Conservation (phyloP, 169 alveolate species). For the Plasmodium sp. region DNA sequence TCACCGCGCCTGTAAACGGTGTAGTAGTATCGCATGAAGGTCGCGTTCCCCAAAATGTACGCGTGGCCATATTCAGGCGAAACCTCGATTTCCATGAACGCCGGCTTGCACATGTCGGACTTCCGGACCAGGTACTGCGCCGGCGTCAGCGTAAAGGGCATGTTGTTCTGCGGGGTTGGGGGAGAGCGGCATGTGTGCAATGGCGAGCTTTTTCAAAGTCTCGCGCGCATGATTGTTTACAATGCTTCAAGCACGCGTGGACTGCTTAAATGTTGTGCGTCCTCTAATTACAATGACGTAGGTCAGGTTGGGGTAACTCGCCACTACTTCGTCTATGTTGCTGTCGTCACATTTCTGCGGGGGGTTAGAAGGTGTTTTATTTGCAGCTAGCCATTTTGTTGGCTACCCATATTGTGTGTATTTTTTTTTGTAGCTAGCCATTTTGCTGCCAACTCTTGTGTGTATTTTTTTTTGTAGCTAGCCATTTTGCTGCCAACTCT, state of each 20-base stretch:
- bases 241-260: neutral
- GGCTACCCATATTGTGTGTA: neutral
- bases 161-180: conserved; percentile 64
- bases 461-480: neutral
- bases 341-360: conserved; percentile 45
- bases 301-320: conserved; percentile 44
- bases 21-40: conserved; percentile 89
- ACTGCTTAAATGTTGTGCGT: neutral
- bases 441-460: neutral
- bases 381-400: no score
- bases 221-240: neutral
- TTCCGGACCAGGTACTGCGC: conserved; percentile 77
- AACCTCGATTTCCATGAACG: conserved; percentile 91
- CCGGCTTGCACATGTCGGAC: conserved; percentile 86
- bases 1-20: conserved; percentile 87
- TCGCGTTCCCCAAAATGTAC: conserved; percentile 88
- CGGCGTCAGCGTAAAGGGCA: conserved; percentile 80
- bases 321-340: conserved; percentile 52
- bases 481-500: neutral
- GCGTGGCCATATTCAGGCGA: conserved; percentile 90
- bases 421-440: neutral
- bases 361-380: neutral
- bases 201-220: neutral
- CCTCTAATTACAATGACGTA: conserved; percentile 37
- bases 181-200: neutral